Conservation (phyloP, 345 rosid species). For the Gynandropsis gynandra region DNA sequence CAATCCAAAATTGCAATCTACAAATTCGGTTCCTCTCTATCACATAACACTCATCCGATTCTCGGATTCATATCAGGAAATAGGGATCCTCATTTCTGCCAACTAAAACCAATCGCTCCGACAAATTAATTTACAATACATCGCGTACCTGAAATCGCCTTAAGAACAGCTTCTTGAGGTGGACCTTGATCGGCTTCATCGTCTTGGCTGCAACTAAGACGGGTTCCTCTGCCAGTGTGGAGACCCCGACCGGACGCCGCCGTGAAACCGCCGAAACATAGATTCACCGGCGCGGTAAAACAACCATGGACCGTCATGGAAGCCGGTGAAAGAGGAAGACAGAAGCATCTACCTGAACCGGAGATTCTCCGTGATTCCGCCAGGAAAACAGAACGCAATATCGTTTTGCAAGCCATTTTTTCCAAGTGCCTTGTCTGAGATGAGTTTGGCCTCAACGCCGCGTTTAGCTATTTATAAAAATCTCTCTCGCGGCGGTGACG, state of each 20-base stretch:
- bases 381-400: constrained; percentile 45
- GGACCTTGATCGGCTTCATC: constrained; percentile 60
- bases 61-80: neutral
- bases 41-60: neutral
- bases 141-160: constrained; percentile 76
- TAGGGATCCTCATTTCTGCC: neutral
- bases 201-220: constrained; percentile 35
- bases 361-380: constrained; percentile 50
- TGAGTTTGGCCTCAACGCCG: neutral
- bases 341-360: constrained; percentile 28
- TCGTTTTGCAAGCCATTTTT: constrained; percentile 70
- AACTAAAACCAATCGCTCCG: too few species aligned
- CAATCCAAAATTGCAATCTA: too few species aligned
- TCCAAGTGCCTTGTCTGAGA: neutral
- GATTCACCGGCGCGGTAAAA: constrained; percentile 20
- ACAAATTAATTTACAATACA: neutral
- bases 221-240: constrained; percentile 18
- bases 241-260: constrained; percentile 31
- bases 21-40: neutral
- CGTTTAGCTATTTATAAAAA: constrained; percentile 18
- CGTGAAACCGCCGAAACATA: constrained; percentile 24
- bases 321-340: constrained; percentile 28
- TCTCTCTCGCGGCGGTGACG: neutral
- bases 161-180: constrained; percentile 91
- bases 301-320: constrained; percentile 25